These are phyloP conservation scores for Rhizopogon salebrosus DNA, from an alignment of 768 basidiomycete species.

Conservation along the genomic window DNA sequence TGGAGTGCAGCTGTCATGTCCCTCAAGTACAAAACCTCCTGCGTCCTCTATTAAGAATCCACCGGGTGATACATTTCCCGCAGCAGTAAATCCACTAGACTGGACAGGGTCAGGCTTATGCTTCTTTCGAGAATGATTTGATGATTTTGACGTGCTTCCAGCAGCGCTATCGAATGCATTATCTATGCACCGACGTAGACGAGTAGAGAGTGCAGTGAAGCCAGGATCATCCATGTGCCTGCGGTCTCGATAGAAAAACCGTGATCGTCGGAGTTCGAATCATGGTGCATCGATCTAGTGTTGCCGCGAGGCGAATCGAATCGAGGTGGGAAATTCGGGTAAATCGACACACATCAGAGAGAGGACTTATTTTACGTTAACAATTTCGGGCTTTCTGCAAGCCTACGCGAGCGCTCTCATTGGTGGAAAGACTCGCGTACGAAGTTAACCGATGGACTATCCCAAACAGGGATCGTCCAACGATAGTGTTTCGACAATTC, in stretches of 20 bases:
- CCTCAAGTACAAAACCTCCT: conserved; percentile 28
- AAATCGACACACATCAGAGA: too few species aligned
- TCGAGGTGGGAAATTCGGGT: too few species aligned
- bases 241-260: neutral
- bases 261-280: too few species aligned
- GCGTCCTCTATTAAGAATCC: conserved; percentile 31
- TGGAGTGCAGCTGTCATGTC: conserved; percentile 9
- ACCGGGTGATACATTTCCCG: conserved; percentile 15
- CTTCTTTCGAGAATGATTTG: neutral
- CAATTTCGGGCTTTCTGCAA: too few species aligned
- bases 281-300: too few species aligned
- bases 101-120: neutral
- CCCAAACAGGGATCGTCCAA: too few species aligned
- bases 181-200: conserved; percentile 45
- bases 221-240: conserved; percentile 14
- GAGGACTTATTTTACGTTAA: too few species aligned
- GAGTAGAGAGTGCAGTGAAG: conserved; percentile 37
- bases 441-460: too few species aligned
- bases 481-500: too few species aligned
- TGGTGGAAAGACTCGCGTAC: too few species aligned
- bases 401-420: too few species aligned
- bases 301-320: too few species aligned
- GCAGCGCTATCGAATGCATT: conserved; percentile 39
- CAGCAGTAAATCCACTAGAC: conserved; percentile 10
- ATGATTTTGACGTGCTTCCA: conserved; percentile 1